Evolutionary conservation across 306 rosid species (phyloP).

Genomic region (Rosa persica): DNA sequence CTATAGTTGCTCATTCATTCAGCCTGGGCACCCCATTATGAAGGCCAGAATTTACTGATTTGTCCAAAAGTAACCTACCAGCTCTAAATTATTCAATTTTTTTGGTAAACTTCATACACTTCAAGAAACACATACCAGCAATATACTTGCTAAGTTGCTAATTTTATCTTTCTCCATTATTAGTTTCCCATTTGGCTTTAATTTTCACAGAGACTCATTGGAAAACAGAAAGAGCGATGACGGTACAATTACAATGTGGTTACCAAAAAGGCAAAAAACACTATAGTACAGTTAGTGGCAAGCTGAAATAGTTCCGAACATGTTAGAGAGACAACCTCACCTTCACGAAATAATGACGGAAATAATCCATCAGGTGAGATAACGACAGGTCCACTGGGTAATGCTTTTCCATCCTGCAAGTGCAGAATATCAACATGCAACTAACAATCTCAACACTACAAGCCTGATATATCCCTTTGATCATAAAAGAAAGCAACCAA

Average conservation of each 20-base stretch:
- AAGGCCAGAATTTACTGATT: neutral
- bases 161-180: neutral
- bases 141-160: neutral
- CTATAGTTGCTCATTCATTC: no score
- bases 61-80: neutral
- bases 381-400: constrained; percentile 91
- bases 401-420: constrained; percentile 85
- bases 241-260: neutral
- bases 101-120: neutral
- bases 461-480: neutral
- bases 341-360: constrained; percentile 93
- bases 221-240: neutral
- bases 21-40: neutral
- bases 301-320: neutral
- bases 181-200: constrained; percentile 7
- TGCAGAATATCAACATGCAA: constrained; percentile 13
- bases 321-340: constrained; percentile 34
- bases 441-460: constrained; percentile 4
- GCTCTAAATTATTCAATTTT: neutral
- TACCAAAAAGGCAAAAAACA: neutral
- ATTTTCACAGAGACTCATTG: neutral
- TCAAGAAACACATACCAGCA: neutral
- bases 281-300: neutral
- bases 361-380: constrained; percentile 98
- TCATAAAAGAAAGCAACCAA: constrained; percentile 4